Evolutionary conservation across 106 monocot species (phyloP), one percentile per base, ranked within the genome.

Genomic region (Allium sativum): DNA sequence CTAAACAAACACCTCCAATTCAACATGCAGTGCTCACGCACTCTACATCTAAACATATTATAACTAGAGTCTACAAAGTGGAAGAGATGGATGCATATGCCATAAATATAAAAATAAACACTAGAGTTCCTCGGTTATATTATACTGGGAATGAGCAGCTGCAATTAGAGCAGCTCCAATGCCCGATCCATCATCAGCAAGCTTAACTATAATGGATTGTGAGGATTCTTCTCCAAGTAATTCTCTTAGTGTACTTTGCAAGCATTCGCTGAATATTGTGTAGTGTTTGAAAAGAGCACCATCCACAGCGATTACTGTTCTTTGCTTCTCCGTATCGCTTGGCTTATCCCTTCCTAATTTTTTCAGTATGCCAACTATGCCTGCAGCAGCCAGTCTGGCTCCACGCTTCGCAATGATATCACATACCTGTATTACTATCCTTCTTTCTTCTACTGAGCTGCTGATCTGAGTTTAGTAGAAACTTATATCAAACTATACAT

Each of bases 201-300:
- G 83, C 69, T 82, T 80, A 42, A 85, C 43, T 3, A 78, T 68
- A 44, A 98, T 69, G 8, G 79, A 75, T 1, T 53, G 17, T 7
- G 87, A 62, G 15, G 52, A 78, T 47, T 82, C 88, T 43, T 98
- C 78, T 9, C 84, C 84, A 4, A 98, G 82, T 61, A 98, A 69
- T 69, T 98, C 96, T 21, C 52, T 60, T 9, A 96, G 77, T 9
- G 96, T 84, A 41, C 65, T 70, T 68, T 76, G 73, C 71, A 96
- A 51, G 71, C 65, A 73, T 12, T 65, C 12, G 22, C 87, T 87
- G 71, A 91, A 91, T 50, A 58, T 61, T 15, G 72, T 74, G 68
- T 98, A 98, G 73, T 98, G 96, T 66, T 98, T 87, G 41, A 74
- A 98, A 14, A 98, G 74, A n/a, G 87, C 91, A 0, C 96, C 96